A percentile compares a stretch with the other conserved stretches of the same genome.
phyloP scores from a whole-genome alignment of 306 rosid species.

The Cajanus cajan region DNA sequence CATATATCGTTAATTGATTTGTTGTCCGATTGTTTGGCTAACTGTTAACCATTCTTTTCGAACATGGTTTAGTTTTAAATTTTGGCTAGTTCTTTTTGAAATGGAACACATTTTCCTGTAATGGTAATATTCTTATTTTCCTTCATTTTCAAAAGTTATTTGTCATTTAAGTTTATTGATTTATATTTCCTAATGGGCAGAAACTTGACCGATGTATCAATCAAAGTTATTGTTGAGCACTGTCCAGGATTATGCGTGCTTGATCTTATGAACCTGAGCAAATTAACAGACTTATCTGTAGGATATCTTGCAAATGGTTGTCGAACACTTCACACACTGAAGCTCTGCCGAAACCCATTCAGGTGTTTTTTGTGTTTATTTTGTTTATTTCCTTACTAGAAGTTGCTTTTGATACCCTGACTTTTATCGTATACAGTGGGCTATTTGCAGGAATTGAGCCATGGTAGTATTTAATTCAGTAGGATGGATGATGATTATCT shows the following conservation, averaged over 20 bases:
- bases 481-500: neutral
- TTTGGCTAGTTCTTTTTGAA: neutral
- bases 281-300: conserved; percentile 63
- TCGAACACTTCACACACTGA: conserved; percentile 55
- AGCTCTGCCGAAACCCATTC: conserved; percentile 68
- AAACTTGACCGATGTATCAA: conserved; percentile 71
- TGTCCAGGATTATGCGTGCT: conserved; percentile 58
- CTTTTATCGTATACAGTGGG: neutral
- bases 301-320: conserved; percentile 87
- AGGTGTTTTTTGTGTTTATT: conserved; percentile 50
- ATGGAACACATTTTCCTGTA: neutral
- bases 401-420: neutral
- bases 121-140: conserved; percentile 1
- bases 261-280: conserved; percentile 58
- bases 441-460: neutral
- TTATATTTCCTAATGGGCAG: conserved; percentile 50
- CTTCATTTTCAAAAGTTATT: conserved; percentile 9
- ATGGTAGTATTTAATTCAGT: neutral
- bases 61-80: neutral
- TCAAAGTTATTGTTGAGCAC: conserved; percentile 65
- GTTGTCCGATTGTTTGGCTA: neutral
- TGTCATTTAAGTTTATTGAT: conserved; percentile 21
- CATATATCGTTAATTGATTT: neutral
- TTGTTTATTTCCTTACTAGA: neutral
- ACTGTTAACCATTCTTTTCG: conserved; percentile 9